Conservation (phyloP, 331 rosid genomes). For the Malus hybrid region DNA sequence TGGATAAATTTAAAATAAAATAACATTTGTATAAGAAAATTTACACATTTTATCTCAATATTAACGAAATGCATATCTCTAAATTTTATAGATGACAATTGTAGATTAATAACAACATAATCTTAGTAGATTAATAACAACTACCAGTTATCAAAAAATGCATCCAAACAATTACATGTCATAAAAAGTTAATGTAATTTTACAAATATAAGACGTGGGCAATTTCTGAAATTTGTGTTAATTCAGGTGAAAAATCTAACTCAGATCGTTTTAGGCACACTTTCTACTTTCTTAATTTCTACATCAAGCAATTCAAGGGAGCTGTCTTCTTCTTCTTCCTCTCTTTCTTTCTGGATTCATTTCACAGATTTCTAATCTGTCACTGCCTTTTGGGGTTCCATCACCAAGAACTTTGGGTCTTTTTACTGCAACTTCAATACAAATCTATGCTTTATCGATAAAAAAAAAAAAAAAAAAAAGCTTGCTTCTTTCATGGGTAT, state of each 20-base stretch:
- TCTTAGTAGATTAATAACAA: not conserved
- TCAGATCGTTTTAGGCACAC: slow-evolving; percentile 4
- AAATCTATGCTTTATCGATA: not conserved
- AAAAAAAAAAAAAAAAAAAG: not conserved
- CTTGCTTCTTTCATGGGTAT: not conserved
- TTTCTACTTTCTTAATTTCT: slow-evolving; percentile 15
- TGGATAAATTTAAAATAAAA: too few relatives aligned
- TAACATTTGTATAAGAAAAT: too few relatives aligned
- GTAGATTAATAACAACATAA: not conserved
- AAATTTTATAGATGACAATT: not conserved
- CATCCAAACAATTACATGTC: not conserved
- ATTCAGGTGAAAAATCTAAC: slow-evolving; percentile 24
- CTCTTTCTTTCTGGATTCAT: not conserved
- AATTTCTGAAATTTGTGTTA: slow-evolving; percentile 23
- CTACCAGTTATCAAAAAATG: not conserved
- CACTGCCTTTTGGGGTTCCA: slow-evolving; percentile 14
- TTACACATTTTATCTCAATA: too few relatives aligned
- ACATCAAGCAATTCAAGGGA: slow-evolving; percentile 10
- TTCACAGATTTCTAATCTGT: not conserved
- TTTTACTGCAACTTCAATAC: slow-evolving; percentile 6
- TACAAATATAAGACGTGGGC: slow-evolving; percentile 1
- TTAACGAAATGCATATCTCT: not conserved
- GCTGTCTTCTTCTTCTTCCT: not conserved
- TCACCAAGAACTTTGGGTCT: slow-evolving; percentile 4
- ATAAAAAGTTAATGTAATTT: not conserved